Conservation (phyloP, 2,329 filamentous ascomycete species). For the Sporothrix globosa region DNA sequence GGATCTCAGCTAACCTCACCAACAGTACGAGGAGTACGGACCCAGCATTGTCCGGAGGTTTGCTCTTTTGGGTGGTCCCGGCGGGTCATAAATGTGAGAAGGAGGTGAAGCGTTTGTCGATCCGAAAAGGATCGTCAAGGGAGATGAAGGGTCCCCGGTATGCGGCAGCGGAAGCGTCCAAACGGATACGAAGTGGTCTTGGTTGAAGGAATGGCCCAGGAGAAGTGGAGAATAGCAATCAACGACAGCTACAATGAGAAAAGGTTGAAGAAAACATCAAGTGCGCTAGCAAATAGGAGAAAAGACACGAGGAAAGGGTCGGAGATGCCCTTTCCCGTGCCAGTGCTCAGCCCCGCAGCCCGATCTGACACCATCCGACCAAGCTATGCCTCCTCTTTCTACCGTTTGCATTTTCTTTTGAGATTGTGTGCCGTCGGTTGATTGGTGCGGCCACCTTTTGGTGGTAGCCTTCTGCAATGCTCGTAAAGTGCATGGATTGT, state of each 20-base stretch:
- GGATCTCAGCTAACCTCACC: conserved; percentile 36
- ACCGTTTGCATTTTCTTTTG: not conserved
- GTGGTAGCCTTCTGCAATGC: not conserved
- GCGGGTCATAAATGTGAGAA: conserved; percentile 63
- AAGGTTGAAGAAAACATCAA: not conserved
- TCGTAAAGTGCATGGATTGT: not conserved
- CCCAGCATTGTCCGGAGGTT: conserved; percentile 95
- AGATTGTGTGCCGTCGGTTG: not conserved
- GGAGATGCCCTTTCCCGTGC: not conserved
- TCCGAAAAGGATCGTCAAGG: not conserved
- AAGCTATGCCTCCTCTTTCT: not conserved
- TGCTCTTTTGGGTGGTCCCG: conserved; percentile 88
- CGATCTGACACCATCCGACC: not conserved
- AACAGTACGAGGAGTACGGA: conserved; percentile 89
- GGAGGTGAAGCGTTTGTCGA: not conserved
- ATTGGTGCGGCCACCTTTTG: not conserved
- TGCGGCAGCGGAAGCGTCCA: not conserved
- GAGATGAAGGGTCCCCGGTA: not conserved
- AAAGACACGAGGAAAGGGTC: not conserved
- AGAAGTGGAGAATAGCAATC: not conserved
- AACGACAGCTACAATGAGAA: conserved; percentile 20
- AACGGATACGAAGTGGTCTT: not conserved
- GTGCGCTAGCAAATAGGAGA: not conserved
- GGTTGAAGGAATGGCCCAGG: conserved; percentile 5
- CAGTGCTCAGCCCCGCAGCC: not conserved